Evolutionary conservation across 768 basidiomycete species (phyloP).

Genomic region (Ramaria sp.): DNA sequence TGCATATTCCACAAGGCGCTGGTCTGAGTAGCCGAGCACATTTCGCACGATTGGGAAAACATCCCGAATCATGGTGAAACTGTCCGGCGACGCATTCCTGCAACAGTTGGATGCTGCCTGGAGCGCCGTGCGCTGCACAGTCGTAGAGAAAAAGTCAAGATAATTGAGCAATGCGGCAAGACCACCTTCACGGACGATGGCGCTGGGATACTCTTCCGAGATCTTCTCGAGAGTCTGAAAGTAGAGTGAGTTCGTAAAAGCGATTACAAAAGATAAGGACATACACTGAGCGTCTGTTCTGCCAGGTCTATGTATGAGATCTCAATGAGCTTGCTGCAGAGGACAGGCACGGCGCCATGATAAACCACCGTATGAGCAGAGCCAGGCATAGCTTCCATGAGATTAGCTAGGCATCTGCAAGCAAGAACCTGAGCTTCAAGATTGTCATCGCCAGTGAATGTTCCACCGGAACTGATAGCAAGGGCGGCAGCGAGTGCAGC

Average conservation of each 20-base stretch:
- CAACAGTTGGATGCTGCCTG: constrained; percentile 97
- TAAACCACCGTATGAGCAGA: constrained; percentile 97
- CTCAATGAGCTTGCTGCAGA: constrained; percentile 94
- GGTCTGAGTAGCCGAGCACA: constrained; percentile 85
- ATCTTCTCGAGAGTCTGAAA: constrained; percentile 93
- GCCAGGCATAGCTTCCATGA: constrained; percentile 98
- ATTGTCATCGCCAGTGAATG: constrained; percentile 72
- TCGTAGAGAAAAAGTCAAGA: constrained; percentile 97
- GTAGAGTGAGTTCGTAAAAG: constrained; percentile 7
- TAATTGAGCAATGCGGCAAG: constrained; percentile 87
- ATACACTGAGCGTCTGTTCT: constrained; percentile 93
- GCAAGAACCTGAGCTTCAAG: constrained; percentile 93
- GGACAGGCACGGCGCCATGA: constrained; percentile 94
- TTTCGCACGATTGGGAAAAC: constrained; percentile 92
- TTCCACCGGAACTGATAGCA: constrained; percentile 64
- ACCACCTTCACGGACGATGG: constrained; percentile 94
- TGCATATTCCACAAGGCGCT: constrained; percentile 94
- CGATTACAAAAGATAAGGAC: constrained; percentile 24
- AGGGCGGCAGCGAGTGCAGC: constrained; percentile 81
- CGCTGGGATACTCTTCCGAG: constrained; percentile 91
- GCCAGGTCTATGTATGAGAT: constrained; percentile 98
- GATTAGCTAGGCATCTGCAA: constrained; percentile 91
- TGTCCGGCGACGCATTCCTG: constrained; percentile 80
- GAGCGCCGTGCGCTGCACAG: constrained; percentile 91
- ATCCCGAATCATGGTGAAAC: constrained; percentile 79